Conservation (phyloP, 1,139 yeast genomes). For the Diutina rugosa region DNA sequence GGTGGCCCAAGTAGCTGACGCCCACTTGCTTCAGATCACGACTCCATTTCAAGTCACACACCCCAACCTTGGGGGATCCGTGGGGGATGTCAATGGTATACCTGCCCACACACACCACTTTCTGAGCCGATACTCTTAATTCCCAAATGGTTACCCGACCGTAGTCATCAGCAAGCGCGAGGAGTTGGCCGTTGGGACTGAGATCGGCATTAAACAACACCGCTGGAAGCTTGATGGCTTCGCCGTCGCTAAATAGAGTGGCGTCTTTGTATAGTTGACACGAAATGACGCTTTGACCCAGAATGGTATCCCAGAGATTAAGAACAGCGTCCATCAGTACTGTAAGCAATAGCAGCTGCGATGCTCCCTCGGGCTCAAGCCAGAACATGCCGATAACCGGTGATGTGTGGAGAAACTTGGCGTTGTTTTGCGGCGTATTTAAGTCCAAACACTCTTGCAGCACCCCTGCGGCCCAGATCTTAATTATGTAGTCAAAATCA, state of each 20-base stretch:
- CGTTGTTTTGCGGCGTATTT: conserved; percentile 6
- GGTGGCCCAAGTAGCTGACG: neutral
- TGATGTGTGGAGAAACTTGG: conserved; percentile 29
- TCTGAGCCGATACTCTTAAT: conserved; percentile 9
- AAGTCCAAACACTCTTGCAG: conserved; percentile 28
- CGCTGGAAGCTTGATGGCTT: conserved; percentile 28
- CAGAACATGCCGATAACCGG: conserved; percentile 46
- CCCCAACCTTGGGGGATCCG: conserved; percentile 12
- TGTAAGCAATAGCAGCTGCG: conserved; percentile 10
- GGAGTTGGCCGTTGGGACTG: conserved; percentile 32
- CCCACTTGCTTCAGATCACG: neutral
- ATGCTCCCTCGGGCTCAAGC: conserved; percentile 15
- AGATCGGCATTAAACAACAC: conserved; percentile 42
- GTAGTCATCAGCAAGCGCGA: conserved; percentile 53
- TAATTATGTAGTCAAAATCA: conserved; percentile 52
- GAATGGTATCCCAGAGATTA: conserved; percentile 51
- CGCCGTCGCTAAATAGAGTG: conserved; percentile 12
- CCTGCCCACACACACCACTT: conserved; percentile 14
- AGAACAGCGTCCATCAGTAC: conserved; percentile 60
- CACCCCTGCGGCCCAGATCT: conserved; percentile 62
- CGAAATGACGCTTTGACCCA: conserved; percentile 19
- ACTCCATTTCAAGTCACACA: conserved; percentile 35
- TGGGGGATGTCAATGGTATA: conserved; percentile 6
- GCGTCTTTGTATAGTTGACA: conserved; percentile 13
- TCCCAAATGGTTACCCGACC: conserved; percentile 49